phyloP scores from a whole-genome alignment of 2,329 filamentous ascomycete genomes.

The Fusarium tricinctum region DNA sequence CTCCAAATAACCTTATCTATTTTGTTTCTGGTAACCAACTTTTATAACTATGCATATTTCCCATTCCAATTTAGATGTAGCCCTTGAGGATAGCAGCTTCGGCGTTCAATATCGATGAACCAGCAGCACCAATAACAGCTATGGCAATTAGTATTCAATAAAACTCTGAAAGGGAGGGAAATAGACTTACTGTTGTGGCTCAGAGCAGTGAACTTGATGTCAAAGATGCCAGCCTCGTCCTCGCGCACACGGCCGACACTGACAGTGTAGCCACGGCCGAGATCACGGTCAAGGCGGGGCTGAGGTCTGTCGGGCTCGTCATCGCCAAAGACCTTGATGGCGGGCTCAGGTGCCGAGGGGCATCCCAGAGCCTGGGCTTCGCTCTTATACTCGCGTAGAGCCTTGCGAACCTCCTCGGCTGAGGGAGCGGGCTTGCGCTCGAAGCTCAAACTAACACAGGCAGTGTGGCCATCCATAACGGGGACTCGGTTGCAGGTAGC shows the following conservation, averaged over 20 bases:
- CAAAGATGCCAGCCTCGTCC: slow-evolving; percentile 90
- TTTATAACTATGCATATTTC: slow-evolving; percentile 4
- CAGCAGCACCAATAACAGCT: slow-evolving; percentile 95
- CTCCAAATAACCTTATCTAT: slow-evolving; percentile 16
- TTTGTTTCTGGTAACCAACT: slow-evolving; percentile 9
- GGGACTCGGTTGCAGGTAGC: slow-evolving; percentile 94
- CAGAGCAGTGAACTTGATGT: slow-evolving; percentile 93
- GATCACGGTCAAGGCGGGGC: slow-evolving; percentile 88
- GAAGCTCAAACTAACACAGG: slow-evolving; percentile 92
- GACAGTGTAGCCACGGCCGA: slow-evolving; percentile 88
- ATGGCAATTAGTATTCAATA: slow-evolving; percentile 18
- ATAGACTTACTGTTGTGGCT: slow-evolving; percentile 78
- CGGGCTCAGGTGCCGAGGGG: slow-evolving; percentile 83
- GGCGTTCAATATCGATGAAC: slow-evolving; percentile 93
- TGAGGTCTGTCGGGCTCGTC: slow-evolving; percentile 93
- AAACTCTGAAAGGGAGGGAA: neutral
- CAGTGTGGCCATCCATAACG: slow-evolving; percentile 95
- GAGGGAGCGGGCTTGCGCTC: slow-evolving; percentile 79
- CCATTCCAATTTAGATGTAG: slow-evolving; percentile 67
- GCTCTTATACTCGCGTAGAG: slow-evolving; percentile 82
- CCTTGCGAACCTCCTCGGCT: slow-evolving; percentile 81
- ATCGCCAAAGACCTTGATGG: slow-evolving; percentile 81
- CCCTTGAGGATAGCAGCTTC: slow-evolving; percentile 94
- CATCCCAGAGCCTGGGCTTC: slow-evolving; percentile 88
- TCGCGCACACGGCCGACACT: slow-evolving; percentile 89